Conservation (phyloP, 345 rosid species). For the Arabidopsis suecica region DNA sequence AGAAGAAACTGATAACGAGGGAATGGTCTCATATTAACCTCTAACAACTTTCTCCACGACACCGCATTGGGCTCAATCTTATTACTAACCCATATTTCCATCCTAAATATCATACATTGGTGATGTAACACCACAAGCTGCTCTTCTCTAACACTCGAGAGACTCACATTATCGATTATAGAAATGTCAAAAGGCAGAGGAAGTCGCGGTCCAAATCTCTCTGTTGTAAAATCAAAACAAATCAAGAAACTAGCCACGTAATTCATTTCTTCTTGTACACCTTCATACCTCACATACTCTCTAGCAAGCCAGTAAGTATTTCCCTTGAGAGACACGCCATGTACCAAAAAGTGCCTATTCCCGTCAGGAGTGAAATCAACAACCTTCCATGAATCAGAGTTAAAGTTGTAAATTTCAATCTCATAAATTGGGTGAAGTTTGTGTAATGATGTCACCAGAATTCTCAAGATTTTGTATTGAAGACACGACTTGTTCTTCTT, state of each 20-base stretch:
- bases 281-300: too few relatives aligned
- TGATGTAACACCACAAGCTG: conserved; percentile 1
- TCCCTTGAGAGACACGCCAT: conserved; percentile 2
- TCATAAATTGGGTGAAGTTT: too few relatives aligned
- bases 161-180: background rate
- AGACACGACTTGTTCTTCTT: background rate
- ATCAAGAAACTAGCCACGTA: background rate
- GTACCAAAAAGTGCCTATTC: background rate
- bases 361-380: background rate
- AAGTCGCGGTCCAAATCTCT: background rate
- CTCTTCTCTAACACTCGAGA: conserved; percentile 4
- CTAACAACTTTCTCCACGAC: background rate
- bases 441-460: too few relatives aligned
- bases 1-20: background rate
- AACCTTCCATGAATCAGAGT: conserved; percentile 9
- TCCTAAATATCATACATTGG: background rate
- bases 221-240: conserved; percentile 6
- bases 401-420: background rate
- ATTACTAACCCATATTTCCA: background rate
- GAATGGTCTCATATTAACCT: background rate
- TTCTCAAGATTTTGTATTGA: conserved; percentile 3
- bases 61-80: background rate
- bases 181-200: background rate
- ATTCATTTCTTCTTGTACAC: too few relatives aligned
- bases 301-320: background rate